Evolutionary conservation across 2,329 filamentous ascomycete species (phyloP).

Genomic region (Lachnellula hyalina): DNA sequence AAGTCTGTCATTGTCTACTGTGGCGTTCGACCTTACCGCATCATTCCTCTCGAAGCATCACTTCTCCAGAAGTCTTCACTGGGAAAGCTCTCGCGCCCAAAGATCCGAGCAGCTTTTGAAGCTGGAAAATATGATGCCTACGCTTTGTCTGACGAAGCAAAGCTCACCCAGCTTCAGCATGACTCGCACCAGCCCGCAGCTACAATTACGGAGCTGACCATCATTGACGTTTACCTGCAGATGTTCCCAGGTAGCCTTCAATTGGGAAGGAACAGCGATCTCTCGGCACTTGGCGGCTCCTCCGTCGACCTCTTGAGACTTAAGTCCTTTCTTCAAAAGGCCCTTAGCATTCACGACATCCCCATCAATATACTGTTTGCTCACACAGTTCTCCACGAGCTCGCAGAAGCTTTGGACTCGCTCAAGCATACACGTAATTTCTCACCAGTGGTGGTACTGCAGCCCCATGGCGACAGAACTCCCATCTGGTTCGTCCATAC

Average conservation of each 20-base stretch:
- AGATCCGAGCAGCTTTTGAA: conserved; percentile 29
- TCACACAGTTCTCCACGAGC: conserved; percentile 27
- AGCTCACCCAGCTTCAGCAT: neutral
- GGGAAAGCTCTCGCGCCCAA: conserved; percentile 37
- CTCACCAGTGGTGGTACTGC: conserved; percentile 35
- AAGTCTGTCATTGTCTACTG: conserved; percentile 18
- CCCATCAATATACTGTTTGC: conserved; percentile 35
- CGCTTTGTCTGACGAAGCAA: neutral
- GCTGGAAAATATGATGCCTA: conserved; percentile 25
- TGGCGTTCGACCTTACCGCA: conserved; percentile 21
- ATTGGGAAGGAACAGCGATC: conserved; percentile 18
- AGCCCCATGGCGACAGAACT: conserved; percentile 28
- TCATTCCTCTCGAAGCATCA: conserved; percentile 26
- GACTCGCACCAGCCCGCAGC: conserved; percentile 13
- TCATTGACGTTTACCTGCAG: conserved; percentile 18
- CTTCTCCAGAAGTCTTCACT: conserved; percentile 34
- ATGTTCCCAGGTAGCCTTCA: conserved; percentile 13
- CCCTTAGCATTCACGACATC: conserved; percentile 30
- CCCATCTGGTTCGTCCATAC: conserved; percentile 40
- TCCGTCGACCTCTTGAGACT: conserved; percentile 24
- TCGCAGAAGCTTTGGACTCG: conserved; percentile 27
- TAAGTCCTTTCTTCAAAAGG: conserved; percentile 9
- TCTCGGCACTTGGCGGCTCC: conserved; percentile 31
- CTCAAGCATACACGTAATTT: conserved; percentile 20
- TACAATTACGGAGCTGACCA: conserved; percentile 15